These are phyloP conservation scores for Ligustrum vulgare DNA, from an alignment of 257 asterid genomes.

Conservation along the genomic window DNA sequence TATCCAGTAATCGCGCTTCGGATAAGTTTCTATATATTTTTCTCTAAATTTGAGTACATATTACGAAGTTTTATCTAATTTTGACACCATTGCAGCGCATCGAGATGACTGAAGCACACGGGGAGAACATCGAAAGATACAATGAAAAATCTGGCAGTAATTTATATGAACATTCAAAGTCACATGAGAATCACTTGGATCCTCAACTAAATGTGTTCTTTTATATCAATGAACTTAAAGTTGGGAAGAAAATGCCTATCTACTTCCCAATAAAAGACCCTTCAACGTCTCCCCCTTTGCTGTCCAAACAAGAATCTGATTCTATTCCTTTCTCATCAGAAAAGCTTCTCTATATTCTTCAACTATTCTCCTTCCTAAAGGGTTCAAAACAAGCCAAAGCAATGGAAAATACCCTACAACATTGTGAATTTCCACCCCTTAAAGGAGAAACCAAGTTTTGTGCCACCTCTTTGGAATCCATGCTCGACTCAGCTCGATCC, in stretches of 20 bases:
- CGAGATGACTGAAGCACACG: constrained; percentile 29
- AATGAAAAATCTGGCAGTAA: constrained; percentile 5
- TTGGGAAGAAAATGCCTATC: constrained; percentile 48
- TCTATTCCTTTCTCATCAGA: constrained; percentile 67
- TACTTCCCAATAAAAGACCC: constrained; percentile 56
- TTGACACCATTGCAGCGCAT: constrained; percentile 28
- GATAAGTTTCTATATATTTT: too few species aligned
- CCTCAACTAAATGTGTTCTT: constrained; percentile 67
- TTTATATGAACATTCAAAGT: constrained; percentile 20
- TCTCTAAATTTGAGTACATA: too few species aligned
- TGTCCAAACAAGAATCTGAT: constrained; percentile 59
- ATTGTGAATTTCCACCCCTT: constrained; percentile 63
- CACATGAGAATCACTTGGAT: constrained; percentile 26
- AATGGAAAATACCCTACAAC: constrained; percentile 55
- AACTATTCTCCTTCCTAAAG: constrained; percentile 44
- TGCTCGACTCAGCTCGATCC: constrained; percentile 52
- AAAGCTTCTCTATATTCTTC: constrained; percentile 43
- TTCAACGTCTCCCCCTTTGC: constrained; percentile 58
- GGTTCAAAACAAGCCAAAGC: constrained; percentile 68
- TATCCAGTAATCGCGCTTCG: neutral
- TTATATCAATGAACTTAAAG: constrained; percentile 39
- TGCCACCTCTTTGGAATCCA: constrained; percentile 67
- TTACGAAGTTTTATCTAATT: neutral
- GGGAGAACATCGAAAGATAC: neutral
- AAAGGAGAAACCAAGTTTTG: constrained; percentile 75